A percentile compares a stretch with the other conserved stretches of the same genome.
Evolutionary conservation across 257 asterid species (phyloP).

Genomic region (Rubia yunnanensis): DNA sequence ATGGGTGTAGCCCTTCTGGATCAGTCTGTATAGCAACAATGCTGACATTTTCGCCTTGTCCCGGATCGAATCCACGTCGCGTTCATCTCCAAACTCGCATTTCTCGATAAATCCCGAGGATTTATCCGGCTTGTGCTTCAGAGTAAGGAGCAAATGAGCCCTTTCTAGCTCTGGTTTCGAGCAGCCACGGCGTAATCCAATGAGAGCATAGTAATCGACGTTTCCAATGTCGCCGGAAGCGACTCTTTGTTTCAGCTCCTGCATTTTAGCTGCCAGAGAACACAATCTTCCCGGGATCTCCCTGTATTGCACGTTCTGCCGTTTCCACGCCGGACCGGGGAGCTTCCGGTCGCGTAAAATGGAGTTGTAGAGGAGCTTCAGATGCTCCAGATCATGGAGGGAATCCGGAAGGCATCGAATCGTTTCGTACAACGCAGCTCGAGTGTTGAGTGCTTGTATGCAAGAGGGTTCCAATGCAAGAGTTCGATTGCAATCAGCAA

Average conservation of each 20-base stretch:
- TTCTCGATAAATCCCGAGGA: conserved; percentile 60
- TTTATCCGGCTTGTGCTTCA: conserved; percentile 88
- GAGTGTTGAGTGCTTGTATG: conserved; percentile 55
- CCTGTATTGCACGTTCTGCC: conserved; percentile 64
- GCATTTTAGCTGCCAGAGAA: conserved; percentile 67
- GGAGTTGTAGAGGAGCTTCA: conserved; percentile 77
- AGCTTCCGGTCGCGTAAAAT: conserved; percentile 62
- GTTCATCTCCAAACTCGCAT: conserved; percentile 75
- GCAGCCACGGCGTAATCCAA: conserved; percentile 77
- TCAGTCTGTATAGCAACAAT: conserved; percentile 66
- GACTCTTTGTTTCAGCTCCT: conserved; percentile 68
- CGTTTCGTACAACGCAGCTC: conserved; percentile 70
- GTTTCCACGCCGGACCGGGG: conserved; percentile 86
- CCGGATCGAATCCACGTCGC: conserved; percentile 59
- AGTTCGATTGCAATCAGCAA: conserved; percentile 54
- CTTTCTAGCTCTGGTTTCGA: conserved; percentile 75
- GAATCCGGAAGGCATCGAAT: conserved; percentile 73
- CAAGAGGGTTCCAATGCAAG: conserved; percentile 80
- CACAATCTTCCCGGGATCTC: conserved; percentile 90
- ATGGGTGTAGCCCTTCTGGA: conserved; percentile 70
- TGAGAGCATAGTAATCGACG: conserved; percentile 70
- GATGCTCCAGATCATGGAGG: conserved; percentile 90
- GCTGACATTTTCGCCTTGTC: conserved; percentile 78
- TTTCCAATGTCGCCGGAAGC: conserved; percentile 77
- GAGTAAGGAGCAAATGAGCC: conserved; percentile 68